Evolutionary conservation across 257 asterid species (phyloP).

Genomic region (Przewalskia tangutica): DNA sequence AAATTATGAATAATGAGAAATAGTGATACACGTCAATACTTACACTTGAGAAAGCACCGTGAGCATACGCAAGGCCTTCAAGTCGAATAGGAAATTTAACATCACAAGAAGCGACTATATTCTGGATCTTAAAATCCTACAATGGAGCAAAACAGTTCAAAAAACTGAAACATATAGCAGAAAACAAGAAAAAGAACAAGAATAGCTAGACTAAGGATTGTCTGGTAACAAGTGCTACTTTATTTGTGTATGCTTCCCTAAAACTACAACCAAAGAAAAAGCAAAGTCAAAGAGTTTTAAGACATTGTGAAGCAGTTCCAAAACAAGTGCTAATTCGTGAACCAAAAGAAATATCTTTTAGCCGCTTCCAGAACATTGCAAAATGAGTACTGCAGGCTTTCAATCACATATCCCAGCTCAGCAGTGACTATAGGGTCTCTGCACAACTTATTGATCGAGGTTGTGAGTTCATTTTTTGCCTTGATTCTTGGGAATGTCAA

Average conservation of each 20-base stretch:
- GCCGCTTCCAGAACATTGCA: not conserved
- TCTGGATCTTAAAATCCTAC: conserved; percentile 76
- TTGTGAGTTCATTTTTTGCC: not conserved
- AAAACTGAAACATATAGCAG: not conserved
- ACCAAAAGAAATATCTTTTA: not conserved
- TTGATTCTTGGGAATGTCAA: not conserved
- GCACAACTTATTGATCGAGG: not conserved
- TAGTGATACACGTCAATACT: conserved; percentile 7
- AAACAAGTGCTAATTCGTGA: not conserved
- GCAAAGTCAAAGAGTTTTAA: not conserved
- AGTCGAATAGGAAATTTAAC: conserved; percentile 67
- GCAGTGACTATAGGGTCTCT: not conserved
- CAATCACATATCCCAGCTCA: not conserved
- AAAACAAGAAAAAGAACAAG: not conserved
- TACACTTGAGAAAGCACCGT: conserved; percentile 75
- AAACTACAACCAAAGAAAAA: not conserved
- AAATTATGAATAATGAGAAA: not conserved
- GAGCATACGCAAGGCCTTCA: conserved; percentile 73
- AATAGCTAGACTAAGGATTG: not conserved
- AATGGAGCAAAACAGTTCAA: not conserved
- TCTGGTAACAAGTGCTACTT: not conserved
- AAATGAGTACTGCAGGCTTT: not conserved
- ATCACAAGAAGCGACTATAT: conserved; percentile 73
- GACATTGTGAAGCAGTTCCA: not conserved
- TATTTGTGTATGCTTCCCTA: not conserved